Base-by-base conservation (phyloP, 1,139 yeast genomes). In the Blastobotrys illinoisensis region DNA sequence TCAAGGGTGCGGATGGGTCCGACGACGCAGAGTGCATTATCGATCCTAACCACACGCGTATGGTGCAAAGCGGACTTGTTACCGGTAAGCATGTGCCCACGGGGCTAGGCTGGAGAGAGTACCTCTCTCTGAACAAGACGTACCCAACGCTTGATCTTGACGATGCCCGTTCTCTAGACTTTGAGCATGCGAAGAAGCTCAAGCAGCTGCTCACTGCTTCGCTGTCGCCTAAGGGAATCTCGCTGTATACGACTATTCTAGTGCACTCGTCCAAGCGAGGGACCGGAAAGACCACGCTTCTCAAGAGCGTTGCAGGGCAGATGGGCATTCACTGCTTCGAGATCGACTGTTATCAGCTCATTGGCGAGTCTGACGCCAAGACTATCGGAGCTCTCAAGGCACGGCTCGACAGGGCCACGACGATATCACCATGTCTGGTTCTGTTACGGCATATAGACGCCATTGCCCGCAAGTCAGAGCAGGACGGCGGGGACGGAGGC, bases 371-470 rank as follows among this genome's bases (percentile, higher is more conserved):
- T 36, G 95, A 88, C 57, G 73, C 83, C 49, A 90, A 89, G 66
- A 87, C 95, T 0, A 74, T 93, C 32, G 99, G 97, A 0, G 72
- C 81, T 1, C 73, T 93, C 14, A 74, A 81, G 53, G 98, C 97
- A 1, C 82, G 85, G 62, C 75, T 89, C 7, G 98, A 90, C 60
- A 78, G 83, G 48, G 74, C 79, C 24, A 70, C 76, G 52, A 60
- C 72, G 32, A 76, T 82, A 54, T 60, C 67, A 9, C 79, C 72
- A 9, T 72, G 79, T 28, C 69, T 88, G 1, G 74, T 91, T 1
- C 79, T 79, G 55, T 67, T 91, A 43, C 80, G 80, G 56, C 97
- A 93, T 67, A 71, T 91, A 40, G 98, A 91, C 60, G 81, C 81
- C 0, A 69, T 93, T 23, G 83, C 89, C 54, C 81, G 81, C 21